phyloP scores from a whole-genome alignment of 2,329 filamentous ascomycete species.

The Blumeria graminis region DNA sequence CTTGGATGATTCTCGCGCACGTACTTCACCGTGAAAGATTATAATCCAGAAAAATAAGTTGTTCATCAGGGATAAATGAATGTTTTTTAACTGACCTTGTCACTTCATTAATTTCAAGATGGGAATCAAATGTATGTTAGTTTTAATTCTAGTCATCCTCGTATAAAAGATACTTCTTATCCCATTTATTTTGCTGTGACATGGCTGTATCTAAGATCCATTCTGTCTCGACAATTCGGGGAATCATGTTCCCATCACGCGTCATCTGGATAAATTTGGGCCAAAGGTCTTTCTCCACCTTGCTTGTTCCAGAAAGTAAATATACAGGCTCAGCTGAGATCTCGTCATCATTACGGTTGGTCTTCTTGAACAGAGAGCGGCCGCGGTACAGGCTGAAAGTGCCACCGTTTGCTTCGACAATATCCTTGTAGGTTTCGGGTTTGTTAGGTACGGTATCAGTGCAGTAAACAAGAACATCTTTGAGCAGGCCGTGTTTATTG shows the following conservation, averaged over 20 bases:
- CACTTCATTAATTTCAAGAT: no score
- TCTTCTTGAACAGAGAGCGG: slow-evolving; percentile 39
- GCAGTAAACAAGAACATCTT: slow-evolving; percentile 61
- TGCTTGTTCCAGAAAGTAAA: slow-evolving; percentile 44
- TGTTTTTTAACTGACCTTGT: no score
- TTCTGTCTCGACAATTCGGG: slow-evolving; percentile 60
- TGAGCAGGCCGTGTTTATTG: slow-evolving; percentile 55
- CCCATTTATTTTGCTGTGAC: slow-evolving; percentile 54
- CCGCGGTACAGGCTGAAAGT: slow-evolving; percentile 56
- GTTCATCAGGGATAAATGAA: no score
- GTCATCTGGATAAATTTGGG: slow-evolving; percentile 59
- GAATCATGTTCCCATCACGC: slow-evolving; percentile 49
- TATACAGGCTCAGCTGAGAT: slow-evolving; percentile 50
- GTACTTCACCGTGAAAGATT: no score
- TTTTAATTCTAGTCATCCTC: not conserved
- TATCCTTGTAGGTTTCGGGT: slow-evolving; percentile 60
- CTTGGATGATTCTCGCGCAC: no score
- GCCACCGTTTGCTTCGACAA: slow-evolving; percentile 74
- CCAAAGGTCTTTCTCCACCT: slow-evolving; percentile 54
- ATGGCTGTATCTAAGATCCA: slow-evolving; percentile 83
- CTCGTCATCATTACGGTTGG: slow-evolving; percentile 29
- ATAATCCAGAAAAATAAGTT: no score
- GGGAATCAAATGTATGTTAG: no score
- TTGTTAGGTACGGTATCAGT: slow-evolving; percentile 59
- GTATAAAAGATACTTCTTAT: slow-evolving; percentile 29